A percentile compares a stretch with the other conserved stretches of the same genome.
These are phyloP conservation scores for Tetrahymena malaccensis DNA, from an alignment of 73 alveolate genomes.

Conservation along the genomic window DNA sequence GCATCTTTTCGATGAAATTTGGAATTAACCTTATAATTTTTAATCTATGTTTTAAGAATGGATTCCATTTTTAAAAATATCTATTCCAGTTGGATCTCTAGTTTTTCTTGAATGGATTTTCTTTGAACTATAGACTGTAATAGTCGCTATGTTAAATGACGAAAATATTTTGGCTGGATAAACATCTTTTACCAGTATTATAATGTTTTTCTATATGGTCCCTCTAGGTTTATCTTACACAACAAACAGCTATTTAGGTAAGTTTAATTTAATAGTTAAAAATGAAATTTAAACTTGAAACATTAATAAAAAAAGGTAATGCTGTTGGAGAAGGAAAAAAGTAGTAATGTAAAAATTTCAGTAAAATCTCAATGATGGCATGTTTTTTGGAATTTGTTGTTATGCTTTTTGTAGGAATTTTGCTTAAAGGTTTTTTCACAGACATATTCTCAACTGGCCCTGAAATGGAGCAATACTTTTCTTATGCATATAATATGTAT, in stretches of 20 bases:
- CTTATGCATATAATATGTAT: background rate
- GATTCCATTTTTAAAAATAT: background rate
- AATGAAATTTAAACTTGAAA: background rate
- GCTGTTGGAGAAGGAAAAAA: background rate
- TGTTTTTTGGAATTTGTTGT: background rate
- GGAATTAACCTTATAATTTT: background rate
- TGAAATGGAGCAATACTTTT: background rate
- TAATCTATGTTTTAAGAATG: background rate
- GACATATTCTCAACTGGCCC: background rate
- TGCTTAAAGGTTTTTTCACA: background rate
- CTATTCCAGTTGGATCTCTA: background rate
- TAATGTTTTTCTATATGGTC: background rate
- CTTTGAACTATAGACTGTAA: background rate
- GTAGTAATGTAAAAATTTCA: background rate
- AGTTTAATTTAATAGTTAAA: background rate
- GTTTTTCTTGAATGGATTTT: background rate
- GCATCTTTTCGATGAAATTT: background rate
- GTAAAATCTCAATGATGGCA: background rate
- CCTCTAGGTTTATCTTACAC: background rate
- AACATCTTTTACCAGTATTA: background rate
- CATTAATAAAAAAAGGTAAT: background rate
- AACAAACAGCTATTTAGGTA: background rate
- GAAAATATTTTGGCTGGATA: background rate
- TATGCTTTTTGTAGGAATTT: background rate
- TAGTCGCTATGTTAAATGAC: background rate